A percentile compares a stretch with the other conserved stretches of the same genome.
Conservation (phyloP, 2,329 filamentous ascomycete genomes). For the Verticillium albo-atrum region DNA sequence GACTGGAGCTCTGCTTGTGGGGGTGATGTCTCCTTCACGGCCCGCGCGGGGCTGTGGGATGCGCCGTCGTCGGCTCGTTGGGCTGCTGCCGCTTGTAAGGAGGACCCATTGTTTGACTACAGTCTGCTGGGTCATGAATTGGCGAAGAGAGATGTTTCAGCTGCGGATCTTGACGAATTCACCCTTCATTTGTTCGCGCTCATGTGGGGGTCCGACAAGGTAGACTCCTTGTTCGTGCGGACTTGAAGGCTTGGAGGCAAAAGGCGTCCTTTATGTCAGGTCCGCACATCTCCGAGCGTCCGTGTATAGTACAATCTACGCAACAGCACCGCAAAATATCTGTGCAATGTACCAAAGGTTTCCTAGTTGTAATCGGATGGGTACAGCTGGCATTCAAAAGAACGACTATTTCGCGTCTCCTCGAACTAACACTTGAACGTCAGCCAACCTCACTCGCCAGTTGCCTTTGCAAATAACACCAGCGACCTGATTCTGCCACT, state of each 20-base stretch:
- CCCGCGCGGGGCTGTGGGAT: conserved; percentile 21
- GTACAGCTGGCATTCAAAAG: not conserved
- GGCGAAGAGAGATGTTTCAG: conserved; percentile 5
- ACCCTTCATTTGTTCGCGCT: conserved; percentile 4
- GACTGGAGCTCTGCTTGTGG: conserved; percentile 8
- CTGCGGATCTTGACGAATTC: conserved; percentile 8
- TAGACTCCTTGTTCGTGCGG: conserved; percentile 8
- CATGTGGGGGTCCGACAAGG: conserved; percentile 11
- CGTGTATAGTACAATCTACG: not conserved
- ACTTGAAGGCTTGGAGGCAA: not conserved
- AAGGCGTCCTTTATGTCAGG: not conserved
- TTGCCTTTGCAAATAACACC: not conserved
- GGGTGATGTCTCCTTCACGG: conserved; percentile 20
- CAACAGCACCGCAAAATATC: not conserved
- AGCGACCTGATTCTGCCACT: not conserved
- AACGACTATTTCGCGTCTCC: not conserved
- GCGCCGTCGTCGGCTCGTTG: conserved; percentile 13
- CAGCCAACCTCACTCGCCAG: not conserved
- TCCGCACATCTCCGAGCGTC: not conserved
- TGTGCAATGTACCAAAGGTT: not conserved
- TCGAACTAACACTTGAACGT: not conserved
- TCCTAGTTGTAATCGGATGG: not conserved
- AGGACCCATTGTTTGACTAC: conserved; percentile 4
- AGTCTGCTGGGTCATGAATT: conserved; percentile 2
- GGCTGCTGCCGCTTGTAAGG: not conserved